Evolutionary conservation across 1,284 basidiomycete species (phyloP).

Genomic region (Neolentinus lepideus): DNA sequence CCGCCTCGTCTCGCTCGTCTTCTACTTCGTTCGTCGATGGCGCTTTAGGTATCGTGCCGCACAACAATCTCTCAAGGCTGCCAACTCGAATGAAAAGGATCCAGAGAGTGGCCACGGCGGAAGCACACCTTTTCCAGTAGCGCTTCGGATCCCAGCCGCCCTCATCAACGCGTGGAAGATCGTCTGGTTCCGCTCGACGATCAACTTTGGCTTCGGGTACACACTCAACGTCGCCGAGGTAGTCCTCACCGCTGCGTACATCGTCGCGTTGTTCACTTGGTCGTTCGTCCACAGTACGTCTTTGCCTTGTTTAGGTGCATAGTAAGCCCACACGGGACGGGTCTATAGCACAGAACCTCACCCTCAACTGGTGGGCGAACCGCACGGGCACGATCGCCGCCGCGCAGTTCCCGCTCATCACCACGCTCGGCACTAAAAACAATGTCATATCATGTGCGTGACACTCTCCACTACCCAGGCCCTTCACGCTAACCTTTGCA

Average conservation of each 20-base stretch:
- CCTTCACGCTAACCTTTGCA: background rate
- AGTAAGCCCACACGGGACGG: background rate
- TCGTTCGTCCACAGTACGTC: background rate
- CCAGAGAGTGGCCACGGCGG: background rate
- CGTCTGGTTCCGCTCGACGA: background rate
- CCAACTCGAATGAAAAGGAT: background rate
- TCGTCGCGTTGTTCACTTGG: slow-evolving; percentile 1
- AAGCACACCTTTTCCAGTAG: background rate
- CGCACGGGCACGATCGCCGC: background rate
- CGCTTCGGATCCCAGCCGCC: background rate
- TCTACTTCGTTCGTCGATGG: background rate
- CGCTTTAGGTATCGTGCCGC: background rate
- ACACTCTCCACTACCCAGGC: background rate
- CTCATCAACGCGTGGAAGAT: background rate
- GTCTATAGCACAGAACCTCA: background rate
- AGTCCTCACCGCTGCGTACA: background rate
- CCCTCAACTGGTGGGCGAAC: background rate
- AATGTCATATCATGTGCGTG: background rate
- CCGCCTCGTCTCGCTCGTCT: background rate
- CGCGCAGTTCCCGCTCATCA: background rate
- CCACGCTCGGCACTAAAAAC: background rate
- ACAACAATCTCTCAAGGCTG: too few species aligned
- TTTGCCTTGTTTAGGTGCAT: background rate
- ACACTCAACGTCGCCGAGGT: background rate
- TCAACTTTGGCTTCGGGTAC: background rate